Conservation (phyloP, 441 rosid genomes). For the Corymbia calophylla region DNA sequence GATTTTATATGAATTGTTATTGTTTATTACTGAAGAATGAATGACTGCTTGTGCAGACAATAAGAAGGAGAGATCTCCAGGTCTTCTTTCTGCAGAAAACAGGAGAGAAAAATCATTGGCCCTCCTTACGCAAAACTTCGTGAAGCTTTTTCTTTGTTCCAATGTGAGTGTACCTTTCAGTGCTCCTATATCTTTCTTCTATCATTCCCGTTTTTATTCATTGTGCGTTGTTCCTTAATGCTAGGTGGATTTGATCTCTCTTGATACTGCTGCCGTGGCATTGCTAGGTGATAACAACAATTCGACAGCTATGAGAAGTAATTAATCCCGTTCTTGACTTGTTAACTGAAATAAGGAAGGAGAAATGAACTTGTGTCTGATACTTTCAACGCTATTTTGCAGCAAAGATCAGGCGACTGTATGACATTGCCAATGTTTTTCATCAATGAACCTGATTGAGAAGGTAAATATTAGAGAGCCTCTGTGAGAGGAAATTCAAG, state of each 20-base stretch:
- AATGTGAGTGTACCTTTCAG: constrained; percentile 40
- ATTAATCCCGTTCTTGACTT: constrained; percentile 1
- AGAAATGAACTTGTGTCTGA: constrained; percentile 2
- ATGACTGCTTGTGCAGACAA: not conserved
- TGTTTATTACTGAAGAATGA: not conserved
- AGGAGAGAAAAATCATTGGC: constrained; percentile 73
- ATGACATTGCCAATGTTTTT: constrained; percentile 83
- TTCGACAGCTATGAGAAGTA: constrained; percentile 70
- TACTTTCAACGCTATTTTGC: constrained; percentile 16
- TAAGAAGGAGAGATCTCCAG: not conserved
- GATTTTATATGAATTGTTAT: not conserved
- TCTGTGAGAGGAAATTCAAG: not conserved
- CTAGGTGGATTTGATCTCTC: constrained; percentile 59
- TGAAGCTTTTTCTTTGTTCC: constrained; percentile 83
- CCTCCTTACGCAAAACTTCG: constrained; percentile 76
- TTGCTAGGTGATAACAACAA: constrained; percentile 50
- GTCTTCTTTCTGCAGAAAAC: constrained; percentile 24
- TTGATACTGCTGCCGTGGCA: constrained; percentile 60
- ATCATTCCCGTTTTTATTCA: not conserved
- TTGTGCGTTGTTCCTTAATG: not conserved
- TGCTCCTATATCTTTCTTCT: not conserved
- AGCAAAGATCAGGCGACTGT: constrained; percentile 84
- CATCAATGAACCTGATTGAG: constrained; percentile 70
- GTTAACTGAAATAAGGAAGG: not conserved
- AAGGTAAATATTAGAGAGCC: constrained; percentile 37